phyloP scores from a whole-genome alignment of 768 basidiomycete genomes.

The Lactifluus hygrophoroides region DNA sequence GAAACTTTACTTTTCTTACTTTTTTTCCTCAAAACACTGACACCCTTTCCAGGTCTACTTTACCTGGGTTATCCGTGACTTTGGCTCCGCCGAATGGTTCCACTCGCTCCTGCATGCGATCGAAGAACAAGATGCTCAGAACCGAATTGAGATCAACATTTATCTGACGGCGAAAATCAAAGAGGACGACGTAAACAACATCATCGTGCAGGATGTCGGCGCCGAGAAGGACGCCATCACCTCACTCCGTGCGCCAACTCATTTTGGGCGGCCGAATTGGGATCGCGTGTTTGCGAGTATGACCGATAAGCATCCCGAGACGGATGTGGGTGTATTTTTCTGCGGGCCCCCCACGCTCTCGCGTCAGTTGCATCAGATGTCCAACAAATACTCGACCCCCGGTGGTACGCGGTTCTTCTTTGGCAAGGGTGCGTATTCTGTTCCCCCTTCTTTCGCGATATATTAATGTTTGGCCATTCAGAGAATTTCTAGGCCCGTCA shows the following conservation, averaged over 20 bases:
- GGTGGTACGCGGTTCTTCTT: conserved; percentile 82
- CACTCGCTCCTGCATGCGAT: conserved; percentile 88
- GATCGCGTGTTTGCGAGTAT: conserved; percentile 66
- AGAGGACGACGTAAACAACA: conserved; percentile 91
- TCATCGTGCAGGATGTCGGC: conserved; percentile 88
- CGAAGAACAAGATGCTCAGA: conserved; percentile 83
- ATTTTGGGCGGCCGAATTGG: conserved; percentile 89
- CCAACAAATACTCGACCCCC: conserved; percentile 77
- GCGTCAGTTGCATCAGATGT: conserved; percentile 63
- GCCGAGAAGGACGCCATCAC: conserved; percentile 91
- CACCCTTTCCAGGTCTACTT: conserved; percentile 54
- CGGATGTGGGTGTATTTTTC: conserved; percentile 91
- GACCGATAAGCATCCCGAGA: conserved; percentile 73
- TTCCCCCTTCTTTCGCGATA: neutral
- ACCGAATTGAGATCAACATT: conserved; percentile 88
- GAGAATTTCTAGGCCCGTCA: conserved; percentile 9
- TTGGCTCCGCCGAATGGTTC: conserved; percentile 88
- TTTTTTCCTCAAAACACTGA: neutral
- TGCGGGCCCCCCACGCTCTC: conserved; percentile 76
- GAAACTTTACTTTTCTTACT: no score
- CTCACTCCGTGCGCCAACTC: conserved; percentile 80
- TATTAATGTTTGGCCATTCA: neutral
- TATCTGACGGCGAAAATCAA: conserved; percentile 88
- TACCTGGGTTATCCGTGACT: conserved; percentile 93
- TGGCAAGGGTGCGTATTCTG: conserved; percentile 55